Percentiles rank a stretch among this genome's conserved stretches.
Conservation (phyloP, 2,329 filamentous ascomycete species). For the Talaromyces sp. region DNA sequence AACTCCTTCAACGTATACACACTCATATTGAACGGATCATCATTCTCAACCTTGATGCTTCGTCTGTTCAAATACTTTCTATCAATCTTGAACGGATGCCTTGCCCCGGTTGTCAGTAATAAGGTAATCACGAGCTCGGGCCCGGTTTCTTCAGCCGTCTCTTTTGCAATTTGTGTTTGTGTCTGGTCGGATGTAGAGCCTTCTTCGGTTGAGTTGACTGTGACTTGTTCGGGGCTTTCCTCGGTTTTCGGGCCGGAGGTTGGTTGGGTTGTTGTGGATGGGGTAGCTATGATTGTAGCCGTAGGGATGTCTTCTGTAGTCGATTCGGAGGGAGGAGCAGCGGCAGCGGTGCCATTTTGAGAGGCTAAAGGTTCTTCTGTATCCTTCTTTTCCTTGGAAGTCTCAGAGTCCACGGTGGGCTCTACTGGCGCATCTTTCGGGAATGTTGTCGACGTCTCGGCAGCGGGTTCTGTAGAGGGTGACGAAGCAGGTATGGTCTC, state of each 20-base stretch:
- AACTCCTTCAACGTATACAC: constrained; percentile 92
- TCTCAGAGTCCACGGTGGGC: not conserved
- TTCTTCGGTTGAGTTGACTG: not conserved
- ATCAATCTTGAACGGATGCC: constrained; percentile 88
- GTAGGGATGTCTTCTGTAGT: not conserved
- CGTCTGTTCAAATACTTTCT: constrained; percentile 79
- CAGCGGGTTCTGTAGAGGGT: not conserved
- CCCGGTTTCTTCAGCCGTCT: constrained; percentile 38
- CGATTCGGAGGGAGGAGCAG: not conserved
- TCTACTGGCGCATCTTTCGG: not conserved
- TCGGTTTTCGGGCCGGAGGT: not conserved
- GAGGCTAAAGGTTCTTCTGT: not conserved
- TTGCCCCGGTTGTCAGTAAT: constrained; percentile 73
- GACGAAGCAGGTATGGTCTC: not conserved
- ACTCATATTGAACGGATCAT: constrained; percentile 84
- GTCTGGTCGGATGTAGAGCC: constrained; percentile 3
- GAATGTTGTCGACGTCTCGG: not conserved
- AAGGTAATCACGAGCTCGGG: constrained; percentile 64
- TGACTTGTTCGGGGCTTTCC: not conserved
- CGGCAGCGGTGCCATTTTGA: not conserved
- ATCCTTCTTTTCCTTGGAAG: not conserved
- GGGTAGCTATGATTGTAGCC: not conserved
- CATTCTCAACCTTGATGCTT: constrained; percentile 70
- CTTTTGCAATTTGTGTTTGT: constrained; percentile 19
- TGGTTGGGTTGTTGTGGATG: not conserved